A percentile compares a stretch with the other conserved stretches of the same genome.
Conservation (phyloP, 164 flowering plant genomes). For the Platanus orientalis region DNA sequence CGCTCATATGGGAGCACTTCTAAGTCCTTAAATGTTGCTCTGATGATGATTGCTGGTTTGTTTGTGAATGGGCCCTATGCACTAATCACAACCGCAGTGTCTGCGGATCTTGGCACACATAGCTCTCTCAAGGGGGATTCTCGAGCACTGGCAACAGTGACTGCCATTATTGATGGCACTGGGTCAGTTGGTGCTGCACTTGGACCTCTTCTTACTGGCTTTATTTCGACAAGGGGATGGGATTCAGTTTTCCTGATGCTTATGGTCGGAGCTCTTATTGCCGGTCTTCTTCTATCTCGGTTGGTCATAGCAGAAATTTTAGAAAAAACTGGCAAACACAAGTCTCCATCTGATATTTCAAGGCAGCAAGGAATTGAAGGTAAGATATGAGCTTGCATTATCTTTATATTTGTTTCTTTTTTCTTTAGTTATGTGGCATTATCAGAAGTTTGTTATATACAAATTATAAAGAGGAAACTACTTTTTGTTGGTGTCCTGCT, state of each 20-base stretch:
- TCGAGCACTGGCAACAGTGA: conserved; percentile 87
- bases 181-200: conserved; percentile 86
- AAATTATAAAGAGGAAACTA: background rate
- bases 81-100: conserved; percentile 91
- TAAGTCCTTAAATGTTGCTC: conserved; percentile 40
- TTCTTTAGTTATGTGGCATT: background rate
- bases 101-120: conserved; percentile 94
- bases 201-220: conserved; percentile 88
- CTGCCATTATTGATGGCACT: conserved; percentile 96
- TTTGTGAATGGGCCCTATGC: conserved; percentile 93
- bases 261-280: conserved; percentile 49
- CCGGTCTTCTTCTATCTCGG: conserved; percentile 64
- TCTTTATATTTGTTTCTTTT: background rate
- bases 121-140: conserved; percentile 71
- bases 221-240: conserved; percentile 73
- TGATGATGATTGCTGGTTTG: conserved; percentile 86
- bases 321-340: conserved; percentile 26
- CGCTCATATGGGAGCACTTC: conserved; percentile 62
- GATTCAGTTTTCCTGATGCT: conserved; percentile 72
- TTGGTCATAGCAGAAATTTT: conserved; percentile 52
- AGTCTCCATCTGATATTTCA: conserved; percentile 10
- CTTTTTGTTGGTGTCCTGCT: background rate
- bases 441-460: background rate
- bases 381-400: conserved; percentile 10
- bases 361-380: conserved; percentile 36